A percentile compares a stretch with the other conserved stretches of the same genome.
Conservation (phyloP, 1,284 basidiomycete species). For the Prillingera fragicola region DNA sequence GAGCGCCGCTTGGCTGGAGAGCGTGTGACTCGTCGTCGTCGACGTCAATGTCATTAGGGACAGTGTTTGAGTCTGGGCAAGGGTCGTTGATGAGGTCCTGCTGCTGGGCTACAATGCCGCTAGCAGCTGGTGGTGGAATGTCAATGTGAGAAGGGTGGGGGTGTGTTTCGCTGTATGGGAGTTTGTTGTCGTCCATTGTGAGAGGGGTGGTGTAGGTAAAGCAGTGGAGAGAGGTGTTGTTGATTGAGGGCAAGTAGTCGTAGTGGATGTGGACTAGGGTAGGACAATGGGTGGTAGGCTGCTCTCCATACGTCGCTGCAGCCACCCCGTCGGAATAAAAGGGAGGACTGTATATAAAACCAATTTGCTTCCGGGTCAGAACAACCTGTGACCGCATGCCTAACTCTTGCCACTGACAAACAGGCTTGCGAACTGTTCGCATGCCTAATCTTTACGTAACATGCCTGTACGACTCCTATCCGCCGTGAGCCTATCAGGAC, state of each 20-base stretch:
- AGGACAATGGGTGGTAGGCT: no score
- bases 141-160: constrained; percentile 37
- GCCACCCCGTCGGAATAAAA: no score
- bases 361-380: background rate
- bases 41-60: background rate
- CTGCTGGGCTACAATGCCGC: constrained; percentile 1
- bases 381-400: background rate
- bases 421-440: no score
- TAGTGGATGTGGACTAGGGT: background rate
- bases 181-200: constrained; percentile 12
- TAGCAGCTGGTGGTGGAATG: constrained; percentile 20
- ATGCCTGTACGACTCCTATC: no score
- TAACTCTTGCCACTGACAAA: background rate
- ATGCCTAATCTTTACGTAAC: no score
- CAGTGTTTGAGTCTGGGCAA: background rate
- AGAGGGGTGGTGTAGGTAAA: background rate
- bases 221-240: no score
- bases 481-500: no score
- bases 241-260: no score
- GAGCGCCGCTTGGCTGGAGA: constrained; percentile 21
- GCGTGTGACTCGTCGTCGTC: constrained; percentile 14
- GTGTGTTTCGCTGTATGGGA: constrained; percentile 26
- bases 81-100: constrained; percentile 1
- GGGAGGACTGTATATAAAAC: no score
- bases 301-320: no score